Percentiles rank a stretch among this genome's conserved stretches.
phyloP scores from a whole-genome alignment of 1,284 basidiomycete species.

The Puccinia brachypodii region DNA sequence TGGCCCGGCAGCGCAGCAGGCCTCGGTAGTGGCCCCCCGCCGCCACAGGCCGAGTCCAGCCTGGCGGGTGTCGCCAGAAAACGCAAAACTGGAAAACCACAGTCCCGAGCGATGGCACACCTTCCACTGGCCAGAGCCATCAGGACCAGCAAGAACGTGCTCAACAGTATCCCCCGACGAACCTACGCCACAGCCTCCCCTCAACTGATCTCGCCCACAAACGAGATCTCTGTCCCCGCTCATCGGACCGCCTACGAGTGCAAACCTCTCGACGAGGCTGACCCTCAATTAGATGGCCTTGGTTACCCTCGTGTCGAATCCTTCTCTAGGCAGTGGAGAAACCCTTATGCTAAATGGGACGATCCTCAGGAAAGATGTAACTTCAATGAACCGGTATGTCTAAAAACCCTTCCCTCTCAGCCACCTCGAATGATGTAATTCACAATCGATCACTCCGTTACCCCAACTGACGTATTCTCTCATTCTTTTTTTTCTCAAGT shows the following conservation, averaged over 20 bases:
- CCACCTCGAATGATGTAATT: no score
- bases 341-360: constrained; percentile 42
- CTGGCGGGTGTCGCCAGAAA: no score
- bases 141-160: background rate
- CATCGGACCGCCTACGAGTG: constrained; percentile 15
- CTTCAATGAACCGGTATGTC: constrained; percentile 29
- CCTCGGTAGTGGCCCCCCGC: no score
- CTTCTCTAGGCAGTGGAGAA: constrained; percentile 38
- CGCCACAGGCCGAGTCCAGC: no score
- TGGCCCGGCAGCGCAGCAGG: no score
- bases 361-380: constrained; percentile 39
- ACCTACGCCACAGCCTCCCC: background rate
- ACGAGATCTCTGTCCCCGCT: constrained; percentile 3
- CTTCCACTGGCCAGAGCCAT: background rate
- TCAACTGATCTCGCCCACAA: background rate
- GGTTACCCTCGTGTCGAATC: constrained; percentile 16
- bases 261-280: background rate
- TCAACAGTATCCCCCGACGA: background rate
- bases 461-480: background rate
- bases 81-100: background rate
- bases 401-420: no score
- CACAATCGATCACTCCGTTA: no score
- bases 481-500: background rate
- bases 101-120: background rate
- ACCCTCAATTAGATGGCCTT: constrained; percentile 41